These are phyloP conservation scores for Saraca asoca DNA, from an alignment of 331 rosid genomes.

Conservation along the genomic window DNA sequence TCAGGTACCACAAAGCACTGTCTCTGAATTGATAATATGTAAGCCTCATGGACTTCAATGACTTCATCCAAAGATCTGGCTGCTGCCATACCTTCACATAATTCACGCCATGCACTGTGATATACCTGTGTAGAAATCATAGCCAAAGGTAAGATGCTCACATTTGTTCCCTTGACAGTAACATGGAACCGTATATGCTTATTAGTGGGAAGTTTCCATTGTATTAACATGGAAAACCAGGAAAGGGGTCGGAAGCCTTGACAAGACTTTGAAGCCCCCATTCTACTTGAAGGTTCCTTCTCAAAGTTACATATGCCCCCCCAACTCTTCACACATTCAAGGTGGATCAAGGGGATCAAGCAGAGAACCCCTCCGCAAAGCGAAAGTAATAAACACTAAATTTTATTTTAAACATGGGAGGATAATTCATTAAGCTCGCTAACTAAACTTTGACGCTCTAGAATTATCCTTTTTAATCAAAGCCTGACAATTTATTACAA, in stretches of 20 bases:
- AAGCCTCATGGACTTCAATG: constrained; percentile 88
- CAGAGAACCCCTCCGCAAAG: too few relatives aligned
- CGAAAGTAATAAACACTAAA: too few relatives aligned
- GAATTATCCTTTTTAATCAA: too few relatives aligned
- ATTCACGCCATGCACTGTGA: constrained; percentile 99
- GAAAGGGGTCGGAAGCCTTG: constrained; percentile 17
- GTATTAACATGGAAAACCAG: constrained; percentile 12
- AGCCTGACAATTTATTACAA: too few relatives aligned
- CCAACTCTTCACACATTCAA: too few relatives aligned
- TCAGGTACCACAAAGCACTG: constrained; percentile 98
- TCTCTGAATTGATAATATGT: constrained; percentile 84
- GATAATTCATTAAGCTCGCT: too few relatives aligned
- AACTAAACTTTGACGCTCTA: too few relatives aligned
- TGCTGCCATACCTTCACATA: constrained; percentile 79
- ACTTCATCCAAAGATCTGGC: constrained; percentile 94
- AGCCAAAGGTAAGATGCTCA: constrained; percentile 38
- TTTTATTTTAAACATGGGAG: too few relatives aligned
- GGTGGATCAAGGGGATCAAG: too few relatives aligned
- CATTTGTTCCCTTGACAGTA: constrained; percentile 23
- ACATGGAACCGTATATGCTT: constrained; percentile 23
- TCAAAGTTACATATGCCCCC: not conserved
- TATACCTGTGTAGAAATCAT: constrained; percentile 71
- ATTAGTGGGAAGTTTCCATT: constrained; percentile 5
- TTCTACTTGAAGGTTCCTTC: constrained; percentile 9
- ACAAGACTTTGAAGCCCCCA: constrained; percentile 7